Conservation (phyloP, 371 early-diverging fungal genomes). For the Haplosporangium sp. region DNA sequence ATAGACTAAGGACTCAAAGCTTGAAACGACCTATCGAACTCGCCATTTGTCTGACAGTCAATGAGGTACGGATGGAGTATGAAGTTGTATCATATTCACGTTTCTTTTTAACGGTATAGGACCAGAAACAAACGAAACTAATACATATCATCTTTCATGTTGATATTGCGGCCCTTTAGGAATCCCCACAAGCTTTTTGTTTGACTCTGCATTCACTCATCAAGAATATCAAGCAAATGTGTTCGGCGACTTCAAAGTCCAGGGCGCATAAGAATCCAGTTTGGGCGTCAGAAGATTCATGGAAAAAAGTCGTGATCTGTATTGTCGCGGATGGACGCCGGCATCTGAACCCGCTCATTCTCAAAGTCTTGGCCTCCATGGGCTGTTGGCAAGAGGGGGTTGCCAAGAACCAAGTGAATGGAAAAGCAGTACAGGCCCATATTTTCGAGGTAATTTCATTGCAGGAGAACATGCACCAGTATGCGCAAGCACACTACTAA, state of each 20-base stretch:
- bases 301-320: conserved; percentile 92
- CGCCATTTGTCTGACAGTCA: conserved; percentile 90
- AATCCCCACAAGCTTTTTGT: conserved; percentile 86
- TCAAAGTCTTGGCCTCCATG: conserved; percentile 85
- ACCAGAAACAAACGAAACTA: not conserved
- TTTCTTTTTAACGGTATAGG: too few relatives aligned
- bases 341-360: conserved; percentile 76
- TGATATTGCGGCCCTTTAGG: too few relatives aligned
- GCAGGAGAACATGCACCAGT: too few relatives aligned
- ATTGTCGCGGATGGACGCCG: conserved; percentile 84
- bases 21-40: conserved; percentile 80
- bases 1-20: conserved; percentile 81
- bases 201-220: conserved; percentile 85
- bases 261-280: conserved; percentile 79
- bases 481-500: too few relatives aligned
- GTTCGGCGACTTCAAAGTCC: conserved; percentile 62
- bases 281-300: conserved; percentile 85
- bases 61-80: conserved; percentile 66
- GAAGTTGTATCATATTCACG: not conserved
- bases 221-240: conserved; percentile 78
- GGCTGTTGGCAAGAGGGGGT: conserved; percentile 96
- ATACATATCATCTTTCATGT: too few relatives aligned
- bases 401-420: conserved; percentile 73
- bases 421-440: conserved; percentile 77
- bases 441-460: conserved; percentile 59